These are phyloP conservation scores for Steccherinum ochraceum DNA, from an alignment of 768 basidiomycete species.

Conservation along the genomic window DNA sequence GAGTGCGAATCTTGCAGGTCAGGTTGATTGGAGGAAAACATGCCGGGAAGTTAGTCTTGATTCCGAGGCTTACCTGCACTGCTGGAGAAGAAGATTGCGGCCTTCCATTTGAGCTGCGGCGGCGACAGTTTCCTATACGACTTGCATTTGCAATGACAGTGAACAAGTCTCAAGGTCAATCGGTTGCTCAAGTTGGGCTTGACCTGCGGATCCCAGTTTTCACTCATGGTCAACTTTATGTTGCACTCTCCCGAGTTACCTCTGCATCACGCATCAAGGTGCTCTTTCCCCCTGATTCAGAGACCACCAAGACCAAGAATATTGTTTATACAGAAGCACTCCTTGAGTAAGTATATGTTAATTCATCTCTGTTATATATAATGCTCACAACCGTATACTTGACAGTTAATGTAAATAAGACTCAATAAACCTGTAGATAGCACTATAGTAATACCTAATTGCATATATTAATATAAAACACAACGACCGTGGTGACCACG, in stretches of 20 bases:
- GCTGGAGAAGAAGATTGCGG: constrained; percentile 21
- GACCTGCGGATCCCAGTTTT: constrained; percentile 32
- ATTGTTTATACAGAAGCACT: neutral
- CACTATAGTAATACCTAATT: no score
- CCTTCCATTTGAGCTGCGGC: constrained; percentile 24
- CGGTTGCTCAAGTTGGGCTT: constrained; percentile 33
- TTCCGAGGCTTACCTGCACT: constrained; percentile 32
- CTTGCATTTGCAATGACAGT: constrained; percentile 43
- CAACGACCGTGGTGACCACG: no score
- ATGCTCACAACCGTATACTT: no score
- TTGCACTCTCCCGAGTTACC: constrained; percentile 34
- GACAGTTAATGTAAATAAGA: no score
- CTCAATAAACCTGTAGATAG: no score
- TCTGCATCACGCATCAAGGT: constrained; percentile 22
- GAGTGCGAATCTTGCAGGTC: constrained; percentile 26
- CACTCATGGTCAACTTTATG: constrained; percentile 39
- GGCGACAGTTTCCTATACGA: constrained; percentile 35
- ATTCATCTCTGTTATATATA: no score
- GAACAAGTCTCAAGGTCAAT: constrained; percentile 46
- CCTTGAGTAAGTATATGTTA: no score
- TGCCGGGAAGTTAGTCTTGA: constrained; percentile 28
- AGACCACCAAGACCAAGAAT: no score
- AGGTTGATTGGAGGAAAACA: constrained; percentile 30
- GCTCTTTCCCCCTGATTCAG: constrained; percentile 7
- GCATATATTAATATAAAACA: no score